Evolutionary conservation across 164 flowering plant genomes (phyloP).

Genomic region (Platanus orientalis): DNA sequence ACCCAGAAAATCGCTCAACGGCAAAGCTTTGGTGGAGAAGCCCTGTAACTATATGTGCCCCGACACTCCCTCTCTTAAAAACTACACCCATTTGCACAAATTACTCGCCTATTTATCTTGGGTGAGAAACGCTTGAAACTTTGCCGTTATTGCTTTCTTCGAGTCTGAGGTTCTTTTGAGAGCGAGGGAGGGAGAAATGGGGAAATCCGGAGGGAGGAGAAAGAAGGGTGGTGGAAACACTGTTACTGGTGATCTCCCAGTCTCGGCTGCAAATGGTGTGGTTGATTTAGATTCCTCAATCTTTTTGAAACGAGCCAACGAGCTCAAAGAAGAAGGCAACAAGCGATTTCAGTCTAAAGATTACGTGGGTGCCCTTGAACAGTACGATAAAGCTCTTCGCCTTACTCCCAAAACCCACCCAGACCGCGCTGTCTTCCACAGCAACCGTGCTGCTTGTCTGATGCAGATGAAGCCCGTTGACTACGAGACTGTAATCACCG

Average conservation of each 20-base stretch:
- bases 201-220: slow-evolving; percentile 76
- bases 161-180: too few species aligned
- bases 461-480: slow-evolving; percentile 97
- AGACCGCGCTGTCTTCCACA: slow-evolving; percentile 91
- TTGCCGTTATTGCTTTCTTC: too few species aligned
- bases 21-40: too few species aligned
- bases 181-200: slow-evolving; percentile 37
- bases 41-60: too few species aligned
- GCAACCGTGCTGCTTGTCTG: slow-evolving; percentile 94
- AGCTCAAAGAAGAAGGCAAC: slow-evolving; percentile 95
- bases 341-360: slow-evolving; percentile 79
- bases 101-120: too few species aligned
- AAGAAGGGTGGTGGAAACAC: slow-evolving; percentile 57
- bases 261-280: slow-evolving; percentile 43
- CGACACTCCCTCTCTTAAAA: too few species aligned
- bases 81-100: too few species aligned
- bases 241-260: slow-evolving; percentile 13
- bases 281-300: slow-evolving; percentile 66
- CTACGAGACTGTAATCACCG: slow-evolving; percentile 74
- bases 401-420: slow-evolving; percentile 85
- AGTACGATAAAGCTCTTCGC: slow-evolving; percentile 78
- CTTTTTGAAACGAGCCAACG: slow-evolving; percentile 82
- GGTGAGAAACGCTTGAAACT: too few species aligned
- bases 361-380: slow-evolving; percentile 74
- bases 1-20: too few species aligned